A percentile compares a stretch with the other conserved stretches of the same genome.
These are phyloP conservation scores for Salix suchowensis DNA, from an alignment of 345 rosid genomes.

Conservation along the genomic window DNA sequence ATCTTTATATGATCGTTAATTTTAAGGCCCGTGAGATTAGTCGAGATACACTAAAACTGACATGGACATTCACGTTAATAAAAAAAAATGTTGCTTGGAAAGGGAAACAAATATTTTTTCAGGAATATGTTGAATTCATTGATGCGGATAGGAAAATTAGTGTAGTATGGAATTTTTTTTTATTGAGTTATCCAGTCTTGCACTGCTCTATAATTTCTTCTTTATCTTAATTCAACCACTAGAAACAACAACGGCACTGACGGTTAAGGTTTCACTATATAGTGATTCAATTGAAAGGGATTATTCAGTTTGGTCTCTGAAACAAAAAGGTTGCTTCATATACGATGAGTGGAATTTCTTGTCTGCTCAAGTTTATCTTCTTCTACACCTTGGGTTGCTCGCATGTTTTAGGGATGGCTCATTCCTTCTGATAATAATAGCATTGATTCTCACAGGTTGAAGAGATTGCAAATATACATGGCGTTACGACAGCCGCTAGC, in stretches of 20 bases:
- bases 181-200: too few species aligned
- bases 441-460: neutral
- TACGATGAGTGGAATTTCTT: neutral
- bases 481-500: neutral
- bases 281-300: neutral
- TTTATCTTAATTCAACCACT: too few species aligned
- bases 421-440: neutral
- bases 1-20: accelerated
- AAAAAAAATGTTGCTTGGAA: neutral
- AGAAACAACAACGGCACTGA: too few species aligned
- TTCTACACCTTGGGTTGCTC: neutral
- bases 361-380: neutral
- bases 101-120: neutral
- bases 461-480: neutral
- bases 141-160: neutral
- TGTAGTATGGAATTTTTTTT: too few species aligned
- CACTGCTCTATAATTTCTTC: too few species aligned
- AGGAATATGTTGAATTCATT: neutral
- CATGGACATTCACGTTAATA: accelerated
- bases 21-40: too few species aligned
- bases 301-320: neutral
- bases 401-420: neutral
- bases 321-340: neutral
- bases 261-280: neutral
- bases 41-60: accelerated